Evolutionary conservation across 805 yeast genomes (phyloP).

Genomic region (Kazachstania africana): DNA sequence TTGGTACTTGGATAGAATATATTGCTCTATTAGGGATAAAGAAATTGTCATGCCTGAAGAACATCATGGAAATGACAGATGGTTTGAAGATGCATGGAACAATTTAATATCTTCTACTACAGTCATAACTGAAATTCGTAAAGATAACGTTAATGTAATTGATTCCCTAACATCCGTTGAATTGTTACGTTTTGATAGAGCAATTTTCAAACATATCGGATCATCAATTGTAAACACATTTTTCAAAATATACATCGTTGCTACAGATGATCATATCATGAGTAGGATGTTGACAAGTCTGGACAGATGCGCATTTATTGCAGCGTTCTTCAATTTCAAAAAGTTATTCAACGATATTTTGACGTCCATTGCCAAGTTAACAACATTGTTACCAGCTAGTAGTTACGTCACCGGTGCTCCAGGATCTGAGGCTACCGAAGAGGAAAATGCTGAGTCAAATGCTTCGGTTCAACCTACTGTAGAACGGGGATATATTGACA

Average conservation of each 20-base stretch:
- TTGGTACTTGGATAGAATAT: constrained; percentile 77
- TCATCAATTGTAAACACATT: constrained; percentile 59
- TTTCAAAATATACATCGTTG: constrained; percentile 70
- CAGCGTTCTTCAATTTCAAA: constrained; percentile 48
- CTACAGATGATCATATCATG: constrained; percentile 81
- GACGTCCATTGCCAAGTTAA: constrained; percentile 53
- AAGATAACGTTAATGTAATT: constrained; percentile 11
- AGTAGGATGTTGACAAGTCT: constrained; percentile 79
- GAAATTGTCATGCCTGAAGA: constrained; percentile 98
- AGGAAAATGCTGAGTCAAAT: background rate
- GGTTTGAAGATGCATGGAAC: constrained; percentile 86
- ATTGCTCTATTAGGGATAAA: constrained; percentile 63
- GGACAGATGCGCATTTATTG: constrained; percentile 73
- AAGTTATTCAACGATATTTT: constrained; percentile 54
- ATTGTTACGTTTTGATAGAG: constrained; percentile 52
- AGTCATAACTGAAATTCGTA: constrained; percentile 20
- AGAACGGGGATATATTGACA: constrained; percentile 4
- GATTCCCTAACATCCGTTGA: constrained; percentile 15
- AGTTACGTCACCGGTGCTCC: background rate
- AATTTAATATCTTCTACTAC: constrained; percentile 40
- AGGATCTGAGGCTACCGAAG: constrained; percentile 9
- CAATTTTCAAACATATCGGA: constrained; percentile 54
- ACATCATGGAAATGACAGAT: constrained; percentile 82
- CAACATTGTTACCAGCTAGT: constrained; percentile 40
- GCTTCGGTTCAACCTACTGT: background rate